A percentile compares a stretch with the other conserved stretches of the same genome.
These are phyloP conservation scores for Suillus variegatus DNA, from an alignment of 768 basidiomycete genomes.

Conservation along the genomic window DNA sequence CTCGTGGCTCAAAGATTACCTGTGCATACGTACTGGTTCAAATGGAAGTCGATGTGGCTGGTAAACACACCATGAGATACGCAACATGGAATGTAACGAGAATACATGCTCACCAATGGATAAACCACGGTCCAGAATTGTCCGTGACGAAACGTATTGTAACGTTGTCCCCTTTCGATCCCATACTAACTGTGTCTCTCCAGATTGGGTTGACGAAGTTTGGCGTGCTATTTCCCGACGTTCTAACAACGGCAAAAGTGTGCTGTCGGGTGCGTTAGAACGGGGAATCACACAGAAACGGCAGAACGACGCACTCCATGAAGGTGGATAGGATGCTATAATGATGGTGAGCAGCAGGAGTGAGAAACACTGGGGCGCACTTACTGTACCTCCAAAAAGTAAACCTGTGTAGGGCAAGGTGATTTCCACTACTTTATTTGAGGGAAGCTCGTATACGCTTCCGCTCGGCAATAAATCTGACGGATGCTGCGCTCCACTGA, in stretches of 20 bases:
- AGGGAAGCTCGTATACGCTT: slow-evolving; percentile 46
- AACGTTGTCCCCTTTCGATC: slow-evolving; percentile 41
- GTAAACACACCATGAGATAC: slow-evolving; percentile 3
- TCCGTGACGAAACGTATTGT: slow-evolving; percentile 63
- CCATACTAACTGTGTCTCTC: slow-evolving; percentile 37
- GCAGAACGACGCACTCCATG: slow-evolving; percentile 35
- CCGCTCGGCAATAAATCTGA: slow-evolving; percentile 51
- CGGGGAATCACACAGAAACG: background rate
- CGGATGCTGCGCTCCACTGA: slow-evolving; percentile 52
- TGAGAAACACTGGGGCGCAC: slow-evolving; percentile 7
- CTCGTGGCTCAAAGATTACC: background rate
- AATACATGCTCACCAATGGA: slow-evolving; percentile 37
- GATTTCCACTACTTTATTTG: slow-evolving; percentile 48
- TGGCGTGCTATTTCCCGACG: slow-evolving; percentile 28
- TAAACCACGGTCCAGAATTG: slow-evolving; percentile 65
- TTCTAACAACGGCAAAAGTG: slow-evolving; percentile 39
- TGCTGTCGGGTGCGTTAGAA: slow-evolving; percentile 27
- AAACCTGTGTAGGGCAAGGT: slow-evolving; percentile 43
- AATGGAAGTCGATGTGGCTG: slow-evolving; percentile 35
- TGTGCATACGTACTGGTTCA: slow-evolving; percentile 20
- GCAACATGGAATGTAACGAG: background rate
- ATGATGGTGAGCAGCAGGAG: background rate
- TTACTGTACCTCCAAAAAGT: slow-evolving; percentile 30
- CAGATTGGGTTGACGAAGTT: slow-evolving; percentile 40
- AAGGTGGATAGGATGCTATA: slow-evolving; percentile 41